Evolutionary conservation across 2,329 filamentous ascomycete species (phyloP), one percentile per base, ranked within the genome.

Genomic region (Lasiodiplodia sp.): DNA sequence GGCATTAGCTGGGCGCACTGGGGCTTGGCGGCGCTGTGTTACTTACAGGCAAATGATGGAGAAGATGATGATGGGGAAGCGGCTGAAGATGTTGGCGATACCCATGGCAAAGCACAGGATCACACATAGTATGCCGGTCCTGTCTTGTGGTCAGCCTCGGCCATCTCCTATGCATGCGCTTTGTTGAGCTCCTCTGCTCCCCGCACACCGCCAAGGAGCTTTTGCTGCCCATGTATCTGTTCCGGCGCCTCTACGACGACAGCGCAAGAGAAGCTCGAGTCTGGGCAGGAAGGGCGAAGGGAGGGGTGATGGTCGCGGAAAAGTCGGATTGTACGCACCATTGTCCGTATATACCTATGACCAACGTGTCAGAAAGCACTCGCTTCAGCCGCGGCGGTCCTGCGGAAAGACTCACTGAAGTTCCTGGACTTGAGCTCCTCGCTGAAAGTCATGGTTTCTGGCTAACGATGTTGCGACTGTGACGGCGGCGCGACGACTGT

Each of bases 21-120:
- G 55, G 55, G 55, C 34, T 52, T 57, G 31, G 25, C 67, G 14
- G 47, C 14, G 31, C 2, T 7, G 25, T 14, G 14, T 23, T 18
- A 77, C 81, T 60, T 77, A 85, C 83, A 85, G 76, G 78, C 83
- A 85, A 65, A 85, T 78, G 49, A 84, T 80, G 70, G 88, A 87
- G 69, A 90, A 89, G 40, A 90, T 81, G 70, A 91, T 88, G 58
- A 87, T 80, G 71, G 80, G 75, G 71, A 83, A 83, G 72, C 89
- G 83, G 73, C 88, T 84, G 76, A 92, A 91, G 74, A 92, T 87
- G 75, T 91, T 90, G 66, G 89, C 88, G 70, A 92, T 88, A 58
- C 90, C 88, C 25, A 92, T 83, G 21, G 90, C 89, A 72, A 90
- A 87, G 78, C 88, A 90, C 34, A 92, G 83, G 72, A 90, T 78